Conservation (phyloP, 1,139 yeast genomes). For the Debaryomyces robertsiae region DNA sequence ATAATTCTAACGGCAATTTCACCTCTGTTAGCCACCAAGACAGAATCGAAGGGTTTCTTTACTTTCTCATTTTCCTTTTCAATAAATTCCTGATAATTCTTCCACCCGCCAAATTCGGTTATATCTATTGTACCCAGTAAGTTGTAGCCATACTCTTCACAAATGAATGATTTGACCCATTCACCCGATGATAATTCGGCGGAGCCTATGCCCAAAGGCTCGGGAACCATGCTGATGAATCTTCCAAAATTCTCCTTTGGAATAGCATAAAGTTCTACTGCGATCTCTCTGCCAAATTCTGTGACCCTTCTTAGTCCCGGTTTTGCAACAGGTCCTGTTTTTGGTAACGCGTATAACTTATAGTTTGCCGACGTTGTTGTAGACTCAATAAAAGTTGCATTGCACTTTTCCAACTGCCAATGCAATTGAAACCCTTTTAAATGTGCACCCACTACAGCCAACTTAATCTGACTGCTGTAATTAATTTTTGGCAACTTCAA, state of each 20-base stretch:
- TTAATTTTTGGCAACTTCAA: slow-evolving; percentile 40
- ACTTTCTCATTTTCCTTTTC: slow-evolving; percentile 23
- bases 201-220: slow-evolving; percentile 92
- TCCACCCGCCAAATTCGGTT: slow-evolving; percentile 87
- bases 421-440: slow-evolving; percentile 84
- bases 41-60: slow-evolving; percentile 72
- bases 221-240: slow-evolving; percentile 85
- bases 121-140: slow-evolving; percentile 75
- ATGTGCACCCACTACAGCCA: slow-evolving; percentile 98
- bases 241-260: slow-evolving; percentile 78
- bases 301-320: slow-evolving; percentile 84
- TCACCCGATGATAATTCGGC: slow-evolving; percentile 79
- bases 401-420: slow-evolving; percentile 89
- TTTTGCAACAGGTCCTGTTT: slow-evolving; percentile 76
- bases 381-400: slow-evolving; percentile 68
- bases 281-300: slow-evolving; percentile 59
- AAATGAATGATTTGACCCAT: slow-evolving; percentile 88
- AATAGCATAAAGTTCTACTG: slow-evolving; percentile 78
- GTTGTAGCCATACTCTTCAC: slow-evolving; percentile 85
- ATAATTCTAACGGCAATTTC: slow-evolving; percentile 96
- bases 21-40: slow-evolving; percentile 94
- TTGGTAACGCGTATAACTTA: slow-evolving; percentile 79
- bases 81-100: slow-evolving; percentile 56
- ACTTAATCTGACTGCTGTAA: slow-evolving; percentile 38
- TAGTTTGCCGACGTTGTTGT: slow-evolving; percentile 77